phyloP scores from a whole-genome alignment of 2,329 filamentous ascomycete genomes.

The Aureobasidium sp. region DNA sequence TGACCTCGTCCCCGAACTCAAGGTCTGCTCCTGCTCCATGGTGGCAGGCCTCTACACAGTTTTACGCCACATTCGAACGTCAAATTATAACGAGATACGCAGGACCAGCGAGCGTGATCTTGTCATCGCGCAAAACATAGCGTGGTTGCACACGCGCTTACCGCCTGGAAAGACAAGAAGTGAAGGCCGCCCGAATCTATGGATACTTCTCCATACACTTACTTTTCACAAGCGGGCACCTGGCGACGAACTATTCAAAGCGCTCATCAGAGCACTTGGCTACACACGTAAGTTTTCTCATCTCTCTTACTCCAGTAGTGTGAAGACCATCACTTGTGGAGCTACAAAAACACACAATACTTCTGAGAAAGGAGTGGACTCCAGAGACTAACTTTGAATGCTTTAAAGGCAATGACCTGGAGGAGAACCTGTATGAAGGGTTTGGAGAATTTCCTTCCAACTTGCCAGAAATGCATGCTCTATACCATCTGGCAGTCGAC shows the following conservation, averaged over 20 bases:
- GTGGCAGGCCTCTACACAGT: background rate
- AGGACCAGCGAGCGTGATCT: background rate
- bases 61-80: background rate
- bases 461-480: background rate
- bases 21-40: background rate
- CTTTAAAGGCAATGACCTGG: background rate
- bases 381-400: background rate
- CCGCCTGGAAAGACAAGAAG: background rate
- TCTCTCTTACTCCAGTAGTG: too few species aligned
- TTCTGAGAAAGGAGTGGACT: background rate
- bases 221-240: background rate
- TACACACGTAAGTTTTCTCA: slow-evolving; percentile 1
- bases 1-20: background rate
- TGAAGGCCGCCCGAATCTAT: background rate
- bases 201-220: background rate
- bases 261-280: background rate
- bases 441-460: background rate
- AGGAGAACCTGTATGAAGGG: background rate
- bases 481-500: background rate
- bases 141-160: background rate
- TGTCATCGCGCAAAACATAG: background rate
- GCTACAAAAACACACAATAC: background rate
- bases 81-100: background rate
- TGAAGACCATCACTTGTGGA: background rate
- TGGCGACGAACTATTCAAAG: background rate